These are phyloP conservation scores for Podaxis rugospora DNA, from an alignment of 768 basidiomycete genomes.

Conservation along the genomic window DNA sequence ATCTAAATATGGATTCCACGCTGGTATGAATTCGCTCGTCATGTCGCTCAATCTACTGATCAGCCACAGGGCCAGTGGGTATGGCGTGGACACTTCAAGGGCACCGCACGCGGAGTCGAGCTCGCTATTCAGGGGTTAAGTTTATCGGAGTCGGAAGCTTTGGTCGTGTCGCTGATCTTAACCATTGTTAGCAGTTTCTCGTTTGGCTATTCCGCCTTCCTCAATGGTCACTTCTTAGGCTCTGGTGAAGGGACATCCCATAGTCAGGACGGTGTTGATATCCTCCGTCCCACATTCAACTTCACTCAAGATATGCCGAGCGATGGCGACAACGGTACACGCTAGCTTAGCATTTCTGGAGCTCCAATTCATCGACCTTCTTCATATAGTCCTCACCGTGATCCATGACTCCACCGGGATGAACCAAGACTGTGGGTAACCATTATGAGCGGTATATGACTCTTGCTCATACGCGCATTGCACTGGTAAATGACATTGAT, in stretches of 20 bases:
- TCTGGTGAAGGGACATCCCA: constrained; percentile 34
- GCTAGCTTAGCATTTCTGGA: background rate
- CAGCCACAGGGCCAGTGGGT: constrained; percentile 29
- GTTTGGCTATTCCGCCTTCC: constrained; percentile 41
- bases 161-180: too few species aligned
- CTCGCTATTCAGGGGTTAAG: constrained; percentile 35
- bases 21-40: background rate
- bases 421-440: constrained; percentile 30
- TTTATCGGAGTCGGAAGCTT: background rate
- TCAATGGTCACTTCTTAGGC: constrained; percentile 38
- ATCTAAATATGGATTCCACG: constrained; percentile 1
- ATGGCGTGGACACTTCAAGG: constrained; percentile 42
- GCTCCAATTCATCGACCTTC: background rate
- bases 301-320: constrained; percentile 27
- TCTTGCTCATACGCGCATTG: background rate
- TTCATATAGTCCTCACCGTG: constrained; percentile 25
- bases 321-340: constrained; percentile 24
- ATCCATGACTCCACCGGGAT: constrained; percentile 33
- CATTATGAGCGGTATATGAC: background rate
- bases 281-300: constrained; percentile 28
- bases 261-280: constrained; percentile 28
- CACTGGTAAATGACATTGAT: constrained; percentile 25
- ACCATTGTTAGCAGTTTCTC: constrained; percentile 27
- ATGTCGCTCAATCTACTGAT: background rate
- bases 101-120: constrained; percentile 33